Conservation (phyloP, 352 stramenopile genomes). For the Phytophthora parvispora region DNA sequence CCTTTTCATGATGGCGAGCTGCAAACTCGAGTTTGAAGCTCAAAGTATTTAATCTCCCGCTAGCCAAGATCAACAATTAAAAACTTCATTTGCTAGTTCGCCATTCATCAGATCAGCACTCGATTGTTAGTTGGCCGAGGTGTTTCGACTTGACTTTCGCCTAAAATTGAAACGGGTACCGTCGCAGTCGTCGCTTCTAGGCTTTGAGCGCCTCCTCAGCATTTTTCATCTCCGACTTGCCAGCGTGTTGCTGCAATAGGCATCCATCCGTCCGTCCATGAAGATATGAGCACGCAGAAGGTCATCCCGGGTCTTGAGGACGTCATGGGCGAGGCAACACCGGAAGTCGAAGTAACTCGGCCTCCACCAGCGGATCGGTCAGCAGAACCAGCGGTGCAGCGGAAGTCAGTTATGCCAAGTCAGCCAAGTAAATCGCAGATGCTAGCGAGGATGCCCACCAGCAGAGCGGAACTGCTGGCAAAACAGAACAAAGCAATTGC, state of each 20-base stretch:
- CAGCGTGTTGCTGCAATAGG: background rate
- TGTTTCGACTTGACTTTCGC: conserved; percentile 12
- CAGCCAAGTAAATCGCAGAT: conserved; percentile 21
- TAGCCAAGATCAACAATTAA: too few species aligned
- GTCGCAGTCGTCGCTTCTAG: conserved; percentile 20
- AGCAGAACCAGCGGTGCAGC: background rate
- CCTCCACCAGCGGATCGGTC: background rate
- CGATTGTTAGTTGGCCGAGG: background rate
- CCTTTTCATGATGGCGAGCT: too few species aligned
- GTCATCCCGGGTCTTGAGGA: conserved; percentile 37
- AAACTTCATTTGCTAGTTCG: too few species aligned
- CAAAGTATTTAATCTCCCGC: too few species aligned
- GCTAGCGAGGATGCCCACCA: conserved; percentile 29
- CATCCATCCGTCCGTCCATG: conserved; percentile 5
- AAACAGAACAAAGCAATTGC: conserved; percentile 33
- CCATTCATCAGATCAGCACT: background rate
- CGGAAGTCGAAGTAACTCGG: conserved; percentile 18
- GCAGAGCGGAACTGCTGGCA: conserved; percentile 33
- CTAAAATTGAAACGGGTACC: conserved; percentile 18
- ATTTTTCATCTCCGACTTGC: conserved; percentile 13
- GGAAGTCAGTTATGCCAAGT: conserved; percentile 1
- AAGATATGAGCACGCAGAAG: conserved; percentile 40
- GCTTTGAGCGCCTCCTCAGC: conserved; percentile 16
- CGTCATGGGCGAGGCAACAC: conserved; percentile 3
- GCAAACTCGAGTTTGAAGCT: too few species aligned